Conservation (phyloP, 2,329 filamentous ascomycete genomes). For the Sporothrix humicola region DNA sequence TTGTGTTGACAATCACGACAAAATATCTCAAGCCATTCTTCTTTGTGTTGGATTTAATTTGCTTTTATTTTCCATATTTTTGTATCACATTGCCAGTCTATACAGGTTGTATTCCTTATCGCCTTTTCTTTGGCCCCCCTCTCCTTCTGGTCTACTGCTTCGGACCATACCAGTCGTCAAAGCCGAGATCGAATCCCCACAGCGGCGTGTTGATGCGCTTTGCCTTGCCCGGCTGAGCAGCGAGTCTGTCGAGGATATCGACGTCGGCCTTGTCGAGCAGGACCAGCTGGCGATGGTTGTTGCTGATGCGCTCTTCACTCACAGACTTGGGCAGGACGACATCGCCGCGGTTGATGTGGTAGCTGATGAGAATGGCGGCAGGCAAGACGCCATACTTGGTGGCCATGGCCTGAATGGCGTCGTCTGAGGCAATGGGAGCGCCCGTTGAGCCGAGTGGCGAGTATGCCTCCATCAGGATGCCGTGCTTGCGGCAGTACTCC, state of each 20-base stretch:
- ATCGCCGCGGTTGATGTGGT: conserved; percentile 70
- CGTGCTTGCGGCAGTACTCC: conserved; percentile 58
- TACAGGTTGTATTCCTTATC: too few relatives aligned
- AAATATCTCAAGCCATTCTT: too few relatives aligned
- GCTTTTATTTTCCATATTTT: too few relatives aligned
- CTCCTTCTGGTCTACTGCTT: not conserved
- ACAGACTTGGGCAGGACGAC: conserved; percentile 73
- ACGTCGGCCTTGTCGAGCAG: conserved; percentile 16
- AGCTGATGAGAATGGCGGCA: conserved; percentile 67
- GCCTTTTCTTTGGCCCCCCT: not conserved
- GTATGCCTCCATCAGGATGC: conserved; percentile 60
- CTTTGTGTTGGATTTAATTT: too few relatives aligned
- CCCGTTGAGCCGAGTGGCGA: conserved; percentile 42
- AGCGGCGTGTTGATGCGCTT: conserved; percentile 29
- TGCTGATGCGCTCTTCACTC: conserved; percentile 68
- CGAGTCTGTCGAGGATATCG: conserved; percentile 23
- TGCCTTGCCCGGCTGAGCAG: conserved; percentile 30
- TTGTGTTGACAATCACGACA: too few relatives aligned
- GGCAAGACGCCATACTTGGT: conserved; percentile 62
- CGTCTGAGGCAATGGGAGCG: conserved; percentile 60
- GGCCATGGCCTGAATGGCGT: conserved; percentile 63
- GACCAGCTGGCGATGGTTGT: conserved; percentile 58
- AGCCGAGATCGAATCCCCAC: conserved; percentile 32
- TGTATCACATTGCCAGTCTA: too few relatives aligned
- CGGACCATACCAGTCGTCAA: conserved; percentile 34